These are phyloP conservation scores for Pichia sp. DNA, from an alignment of 1,139 yeast genomes.

Conservation along the genomic window DNA sequence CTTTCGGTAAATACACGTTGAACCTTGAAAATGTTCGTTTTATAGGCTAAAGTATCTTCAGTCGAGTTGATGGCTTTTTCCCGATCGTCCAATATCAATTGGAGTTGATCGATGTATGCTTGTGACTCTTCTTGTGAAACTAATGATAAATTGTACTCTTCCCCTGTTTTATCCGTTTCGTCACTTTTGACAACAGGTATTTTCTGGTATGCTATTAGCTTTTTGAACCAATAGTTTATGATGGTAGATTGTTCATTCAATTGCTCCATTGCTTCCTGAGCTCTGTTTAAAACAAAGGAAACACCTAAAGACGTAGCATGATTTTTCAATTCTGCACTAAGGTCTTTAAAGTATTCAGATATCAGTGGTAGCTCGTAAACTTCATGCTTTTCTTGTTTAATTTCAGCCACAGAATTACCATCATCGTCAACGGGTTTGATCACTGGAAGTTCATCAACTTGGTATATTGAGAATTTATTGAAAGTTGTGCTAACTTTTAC, in stretches of 20 bases:
- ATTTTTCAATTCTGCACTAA: slow-evolving; percentile 4
- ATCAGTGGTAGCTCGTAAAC: slow-evolving; percentile 6
- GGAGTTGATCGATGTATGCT: slow-evolving; percentile 59
- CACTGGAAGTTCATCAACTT: slow-evolving; percentile 5
- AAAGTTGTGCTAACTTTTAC: slow-evolving; percentile 19
- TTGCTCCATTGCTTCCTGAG: slow-evolving; percentile 31
- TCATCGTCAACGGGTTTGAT: slow-evolving; percentile 13
- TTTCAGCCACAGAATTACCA: neutral
- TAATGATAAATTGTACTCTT: slow-evolving; percentile 71
- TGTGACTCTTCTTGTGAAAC: slow-evolving; percentile 70
- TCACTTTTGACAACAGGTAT: slow-evolving; percentile 37
- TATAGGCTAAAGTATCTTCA: slow-evolving; percentile 27
- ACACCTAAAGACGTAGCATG: slow-evolving; percentile 20
- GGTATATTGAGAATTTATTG: slow-evolving; percentile 11
- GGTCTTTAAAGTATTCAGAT: slow-evolving; percentile 1
- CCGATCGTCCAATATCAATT: slow-evolving; percentile 56
- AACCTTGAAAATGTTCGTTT: neutral
- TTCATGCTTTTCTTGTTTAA: neutral
- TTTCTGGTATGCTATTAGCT: slow-evolving; percentile 44
- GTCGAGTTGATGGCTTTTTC: slow-evolving; percentile 39
- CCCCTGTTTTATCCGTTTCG: slow-evolving; percentile 50
- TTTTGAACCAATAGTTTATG: slow-evolving; percentile 52
- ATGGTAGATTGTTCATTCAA: slow-evolving; percentile 56
- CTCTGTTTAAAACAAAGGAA: slow-evolving; percentile 17
- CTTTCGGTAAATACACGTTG: slow-evolving; percentile 3